Base-by-base conservation (phyloP, 352 stramenopile genomes). In the Globisporangium heterothallicum region DNA sequence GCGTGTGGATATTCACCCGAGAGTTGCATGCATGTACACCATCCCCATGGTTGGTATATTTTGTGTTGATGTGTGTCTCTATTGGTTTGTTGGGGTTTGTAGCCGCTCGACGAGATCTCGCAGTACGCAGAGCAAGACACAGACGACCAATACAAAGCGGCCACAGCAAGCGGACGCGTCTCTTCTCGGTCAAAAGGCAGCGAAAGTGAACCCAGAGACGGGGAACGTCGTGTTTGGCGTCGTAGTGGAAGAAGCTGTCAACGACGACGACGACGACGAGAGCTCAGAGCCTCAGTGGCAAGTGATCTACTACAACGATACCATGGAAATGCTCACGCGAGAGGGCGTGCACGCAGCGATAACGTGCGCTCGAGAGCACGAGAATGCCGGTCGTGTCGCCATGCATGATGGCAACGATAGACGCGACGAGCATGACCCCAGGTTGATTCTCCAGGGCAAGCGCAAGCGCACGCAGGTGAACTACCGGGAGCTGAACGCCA, bases 401-500 rank as follows among this genome's bases (percentile, higher is more conserved):
- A 35, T 4, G 35, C 1, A 12, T 27, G 48, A 55, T 3, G 48
- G 42, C 14, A 38, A 61, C 24, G 49, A 34, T 4, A n/a, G n/a
- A n/a, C n/a, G n/a, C n/a, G 53, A 70, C 16, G 63, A 51, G 7
- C 50, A 63, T 4, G 63, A 84, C 52, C 25, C 43, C 2, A 62
- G 55, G 4, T 53, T 88, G 32, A 86, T 91, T 51, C 27, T 91
- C 4, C 61, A 67, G 19, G 76, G 81, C 42, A 94, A 94, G 56
- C 77, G 84, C 35, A 90, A 91, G 66, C 77, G 84, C 16, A 86
- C 66, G 14, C 63, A 71, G 2, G 84, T 94, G 13, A 70, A 94
- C 64, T 94, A 94, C 48, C 79, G 72, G n/a, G 59, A 72, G 35
- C 70, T 94, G 12, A 92, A 94, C 51, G 74, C 82, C 45, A 43